A percentile compares a stretch with the other conserved stretches of the same genome.
Evolutionary conservation across 352 stramenopile species (phyloP).

Genomic region (Phytophthora palmivora): DNA sequence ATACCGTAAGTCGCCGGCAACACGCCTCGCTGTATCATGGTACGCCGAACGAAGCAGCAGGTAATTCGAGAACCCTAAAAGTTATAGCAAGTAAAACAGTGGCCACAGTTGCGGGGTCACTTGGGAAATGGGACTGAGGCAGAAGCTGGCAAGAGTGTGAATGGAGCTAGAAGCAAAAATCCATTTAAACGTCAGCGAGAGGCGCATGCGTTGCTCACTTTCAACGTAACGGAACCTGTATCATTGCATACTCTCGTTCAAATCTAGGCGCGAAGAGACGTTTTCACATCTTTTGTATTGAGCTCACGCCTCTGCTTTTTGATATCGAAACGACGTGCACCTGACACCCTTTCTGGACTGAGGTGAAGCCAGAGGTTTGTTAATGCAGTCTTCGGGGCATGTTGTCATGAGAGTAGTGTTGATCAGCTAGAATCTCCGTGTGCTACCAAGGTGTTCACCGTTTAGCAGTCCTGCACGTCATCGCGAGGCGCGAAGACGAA

Average conservation of each 20-base stretch:
- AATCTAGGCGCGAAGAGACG: not conserved
- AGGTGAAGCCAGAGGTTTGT: conserved; percentile 6
- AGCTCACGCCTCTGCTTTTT: not conserved
- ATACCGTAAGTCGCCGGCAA: conserved; percentile 14
- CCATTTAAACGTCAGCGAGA: conserved; percentile 16
- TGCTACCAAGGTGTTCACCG: too few species aligned
- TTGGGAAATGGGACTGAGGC: conserved; percentile 34
- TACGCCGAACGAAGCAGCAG: conserved; percentile 9
- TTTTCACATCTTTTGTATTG: not conserved
- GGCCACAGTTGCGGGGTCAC: conserved; percentile 23
- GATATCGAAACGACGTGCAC: conserved; percentile 27
- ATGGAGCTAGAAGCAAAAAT: conserved; percentile 20
- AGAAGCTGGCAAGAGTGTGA: conserved; percentile 12
- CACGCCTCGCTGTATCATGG: conserved; percentile 16
- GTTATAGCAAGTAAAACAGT: conserved; percentile 13
- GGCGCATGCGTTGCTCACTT: conserved; percentile 8
- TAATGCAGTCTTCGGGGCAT: too few species aligned
- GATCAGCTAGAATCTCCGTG: too few species aligned
- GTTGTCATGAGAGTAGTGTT: too few species aligned
- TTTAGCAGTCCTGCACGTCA: too few species aligned
- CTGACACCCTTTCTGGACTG: too few species aligned
- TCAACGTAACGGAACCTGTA: conserved; percentile 19
- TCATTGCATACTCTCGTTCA: not conserved
- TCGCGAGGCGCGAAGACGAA: too few species aligned
- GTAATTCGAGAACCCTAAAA: conserved; percentile 10